Evolutionary conservation across 257 asterid species (phyloP), one percentile per base, ranked within the genome.

Genomic region (Primulina tabacum): DNA sequence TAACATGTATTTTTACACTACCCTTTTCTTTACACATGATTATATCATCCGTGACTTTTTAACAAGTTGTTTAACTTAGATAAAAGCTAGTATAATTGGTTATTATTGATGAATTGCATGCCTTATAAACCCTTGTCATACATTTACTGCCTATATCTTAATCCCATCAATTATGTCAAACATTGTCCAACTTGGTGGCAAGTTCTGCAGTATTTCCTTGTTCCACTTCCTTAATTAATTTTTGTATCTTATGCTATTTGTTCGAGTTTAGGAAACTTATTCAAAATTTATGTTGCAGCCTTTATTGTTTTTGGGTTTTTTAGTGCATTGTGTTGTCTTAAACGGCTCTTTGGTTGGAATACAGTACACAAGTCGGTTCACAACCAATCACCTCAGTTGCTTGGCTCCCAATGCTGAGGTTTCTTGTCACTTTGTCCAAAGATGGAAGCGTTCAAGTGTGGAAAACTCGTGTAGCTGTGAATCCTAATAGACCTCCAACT

Each of bases 301-400:
- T 50, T 61, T 18, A 34, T 33, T 68, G 60, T 24, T 55, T 67
- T 21, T 69, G 38, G 62, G 77, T 72, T 58, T 75, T 70, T 59
- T 64, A 35, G 67, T 75, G 35, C 17, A 17, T 67, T 18, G 61
- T 26, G 16, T 32, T 65, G 57, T 73, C 63, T 71, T 37, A 67
- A 73, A 68, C 69, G n/a, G 73, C 57, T 7, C 71, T 72, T 58
- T 61, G 52, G 29, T 67, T 84, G 75, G 71, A 73, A 85, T 76
- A 82, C 80, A 94, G 99, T 67, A 94, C 97, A 5, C 99, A 94
- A 80, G 99, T 92, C 73, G 97, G 99, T 73, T 91, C 99, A 76
- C 99, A 94, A 82, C 96, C 99, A 78, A 91, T 94, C 76, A 80
- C 84, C 70, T 89, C 97, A n/a, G 88, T 94, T 76, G 76, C 95